These are phyloP conservation scores for Pedinophyceae sp. DNA, from an alignment of 139 green algal species.

Conservation along the genomic window DNA sequence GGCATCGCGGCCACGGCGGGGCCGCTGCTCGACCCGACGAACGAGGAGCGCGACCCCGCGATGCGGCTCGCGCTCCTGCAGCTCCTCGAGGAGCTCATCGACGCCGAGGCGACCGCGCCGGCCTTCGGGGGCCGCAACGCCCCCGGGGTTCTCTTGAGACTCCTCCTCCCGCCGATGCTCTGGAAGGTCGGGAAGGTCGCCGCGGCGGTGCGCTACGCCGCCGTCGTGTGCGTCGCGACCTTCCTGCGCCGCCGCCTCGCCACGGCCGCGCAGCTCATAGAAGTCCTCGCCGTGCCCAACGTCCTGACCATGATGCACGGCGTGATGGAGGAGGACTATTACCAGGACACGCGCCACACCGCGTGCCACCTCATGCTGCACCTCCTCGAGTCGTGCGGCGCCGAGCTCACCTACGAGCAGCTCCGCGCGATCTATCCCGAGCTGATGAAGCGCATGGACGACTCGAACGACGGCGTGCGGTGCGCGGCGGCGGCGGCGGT, in stretches of 20 bases:
- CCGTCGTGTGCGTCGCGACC: constrained; percentile 37
- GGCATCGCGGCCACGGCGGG: constrained; percentile 6
- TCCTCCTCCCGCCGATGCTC: constrained; percentile 48
- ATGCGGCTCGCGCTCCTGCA: constrained; percentile 27
- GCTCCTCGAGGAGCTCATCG: constrained; percentile 46
- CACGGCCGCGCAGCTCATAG: not conserved
- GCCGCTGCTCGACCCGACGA: not conserved
- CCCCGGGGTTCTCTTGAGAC: constrained; percentile 13
- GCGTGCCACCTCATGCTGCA: constrained; percentile 19
- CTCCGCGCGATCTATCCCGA: constrained; percentile 46
- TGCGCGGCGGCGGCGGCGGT: constrained; percentile 16
- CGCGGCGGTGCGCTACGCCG: constrained; percentile 45
- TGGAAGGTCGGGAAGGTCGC: constrained; percentile 57
- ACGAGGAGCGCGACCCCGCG: constrained; percentile 24
- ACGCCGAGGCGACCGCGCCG: constrained; percentile 13
- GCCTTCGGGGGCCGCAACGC: constrained; percentile 8
- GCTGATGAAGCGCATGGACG: constrained; percentile 64
- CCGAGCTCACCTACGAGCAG: constrained; percentile 24
- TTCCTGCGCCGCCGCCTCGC: constrained; percentile 21
- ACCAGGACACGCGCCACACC: constrained; percentile 41
- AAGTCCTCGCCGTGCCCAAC: not conserved
- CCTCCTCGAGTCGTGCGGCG: constrained; percentile 15
- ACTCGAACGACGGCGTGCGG: constrained; percentile 52
- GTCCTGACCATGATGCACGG: constrained; percentile 43
- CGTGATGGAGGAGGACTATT: constrained; percentile 67